Base-by-base conservation (phyloP, 1,139 yeast genomes). In the Geotrichum reessii region DNA sequence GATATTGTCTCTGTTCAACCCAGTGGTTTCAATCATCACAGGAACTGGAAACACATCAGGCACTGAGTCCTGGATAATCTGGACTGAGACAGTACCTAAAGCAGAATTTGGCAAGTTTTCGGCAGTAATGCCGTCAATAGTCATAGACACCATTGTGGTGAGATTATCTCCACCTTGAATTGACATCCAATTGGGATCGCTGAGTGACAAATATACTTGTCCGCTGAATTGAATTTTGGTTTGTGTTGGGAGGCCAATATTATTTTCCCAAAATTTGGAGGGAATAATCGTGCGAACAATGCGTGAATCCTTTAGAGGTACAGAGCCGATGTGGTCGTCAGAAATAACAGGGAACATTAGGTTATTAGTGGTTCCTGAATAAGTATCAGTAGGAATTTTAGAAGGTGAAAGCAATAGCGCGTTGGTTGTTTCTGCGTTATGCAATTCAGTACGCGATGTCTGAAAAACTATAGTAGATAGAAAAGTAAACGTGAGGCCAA, bases 11-110 rank as follows among this genome's bases (percentile, higher is more conserved):
- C 47, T n/a, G 22, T n/a, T 17, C 22, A 47, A 22, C 7, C 57
- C 57, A 5, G 54, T 47, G 22, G 54, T 40, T 8, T 52, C 25
- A 11, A 47, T 27, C 11, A 51, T 27, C 22, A 40, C 31, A 3
- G 61, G 61, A 11, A 56, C 24, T 8, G 55, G 47, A 25, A 58
- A 56, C 9, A 56, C 57, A 21, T 53, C 59, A 14, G 61, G 61
- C 6, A 57, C 33, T 12, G 59, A 52, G 14, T 58, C 49, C 24
- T 56, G 40, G 14, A 58, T 48, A 21, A 53, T 49, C 19, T 53
- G 55, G n/a, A 56, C 56, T 3, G 47, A 37, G 24, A 56, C 54
- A 11, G 52, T 52, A 14, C 59, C 61, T 3, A 58, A 53, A 6
- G 51, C 47, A 12, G 59, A 44, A 17, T 21, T 22, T 11, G 61